Base-by-base conservation (phyloP, 176 grass and related monocot species). In the Miscanthus lutarioriparius region DNA sequence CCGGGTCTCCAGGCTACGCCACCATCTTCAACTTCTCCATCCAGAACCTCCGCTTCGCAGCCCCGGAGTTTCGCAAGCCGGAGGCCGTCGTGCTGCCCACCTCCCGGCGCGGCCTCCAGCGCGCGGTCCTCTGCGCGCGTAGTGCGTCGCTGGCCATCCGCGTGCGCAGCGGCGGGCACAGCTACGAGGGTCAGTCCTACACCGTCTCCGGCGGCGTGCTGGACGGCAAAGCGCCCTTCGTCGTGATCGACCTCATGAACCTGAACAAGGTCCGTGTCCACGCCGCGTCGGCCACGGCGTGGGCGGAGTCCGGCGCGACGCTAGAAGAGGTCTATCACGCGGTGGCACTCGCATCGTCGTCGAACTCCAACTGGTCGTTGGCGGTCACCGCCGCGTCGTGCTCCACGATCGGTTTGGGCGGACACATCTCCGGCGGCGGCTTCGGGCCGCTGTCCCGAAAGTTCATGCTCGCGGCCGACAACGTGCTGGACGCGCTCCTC, bases 121-220 rank as follows among this genome's bases (percentile, higher is more conserved):
- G 33, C 7, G 25, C 88, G n/a, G 16, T 94, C 2, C 32, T 83
- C 3, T 94, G 94, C 12, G 73, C 87, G 0, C 66, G 88, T 1
- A 0, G 1, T 0, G 39, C 36, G 6, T 84, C 66, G 25, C 72
- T 92, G 14, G 88, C 86, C 36, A 91, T 97, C 75, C 23, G 92
- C 15, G 80, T 92, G 27, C 77, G 90, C n/a, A 92, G 90, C 39
- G 92, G 92, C 28, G 92, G 90, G 90, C 92, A 97, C 75, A 94
- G 90, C 85, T 94, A 92, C 32, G 94, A 94, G 77, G 94, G 94
- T 3, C 72, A 90, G 22, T 92, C 92, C 2, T 97, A 97, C 92
- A 92, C 85, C 48, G 16, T 51, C 77, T 80, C 80, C 67, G 76
- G 84, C 14, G 67, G 64, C 0, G 64, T 6, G 38, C 20, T 86